Evolutionary conservation across 2,329 filamentous ascomycete genomes (phyloP), one percentile per base, ranked within the genome.

Genomic region (Sporothrix inflata): DNA sequence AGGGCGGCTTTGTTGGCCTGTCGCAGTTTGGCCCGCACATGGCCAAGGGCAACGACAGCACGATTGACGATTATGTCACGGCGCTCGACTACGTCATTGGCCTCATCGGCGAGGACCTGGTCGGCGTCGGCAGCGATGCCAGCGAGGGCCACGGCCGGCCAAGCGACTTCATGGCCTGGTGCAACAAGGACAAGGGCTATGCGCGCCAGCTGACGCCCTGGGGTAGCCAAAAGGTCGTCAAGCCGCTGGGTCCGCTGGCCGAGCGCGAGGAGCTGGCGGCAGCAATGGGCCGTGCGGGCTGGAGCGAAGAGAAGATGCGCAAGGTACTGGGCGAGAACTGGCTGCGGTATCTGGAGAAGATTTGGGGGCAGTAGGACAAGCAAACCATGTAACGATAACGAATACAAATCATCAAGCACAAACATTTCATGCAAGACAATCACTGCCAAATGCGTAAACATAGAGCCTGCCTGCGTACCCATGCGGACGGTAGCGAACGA

Each of bases 131-230:
- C 3, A 82, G 80, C 1, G 80, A 82, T 71, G 78, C 80, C 7
- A 82, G 80, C 61, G 81, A 83, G 71, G 81, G 81, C 45, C 80
- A 83, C 73, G 79, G 77, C 4, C 74, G 80, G 27, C 81, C 81
- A 1, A 81, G 80, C 63, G 80, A 81, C 2, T 83, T 82, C 72
- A 79, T 82, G 75, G 81, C 77, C 1, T 82, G 81, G 81, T 82
- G 81, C 74, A 82, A 82, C 74, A 81, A 78, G 51, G 81, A 82
- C 71, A 82, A 82, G 75, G 81, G 81, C 1, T 82, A 83, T 67
- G 79, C 81, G 0, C 72, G 81, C 11, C 77, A 77, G 11, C 74
- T 82, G 42, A 82, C 81, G 1, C 81, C 80, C 0, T 83, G 81
- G 81, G 81, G 81, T 0, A 81, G 80, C 57, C 78, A 81, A 61